These are phyloP conservation scores for Nigrospora osmanthi DNA, from an alignment of 2,329 filamentous ascomycete species.

Conservation along the genomic window DNA sequence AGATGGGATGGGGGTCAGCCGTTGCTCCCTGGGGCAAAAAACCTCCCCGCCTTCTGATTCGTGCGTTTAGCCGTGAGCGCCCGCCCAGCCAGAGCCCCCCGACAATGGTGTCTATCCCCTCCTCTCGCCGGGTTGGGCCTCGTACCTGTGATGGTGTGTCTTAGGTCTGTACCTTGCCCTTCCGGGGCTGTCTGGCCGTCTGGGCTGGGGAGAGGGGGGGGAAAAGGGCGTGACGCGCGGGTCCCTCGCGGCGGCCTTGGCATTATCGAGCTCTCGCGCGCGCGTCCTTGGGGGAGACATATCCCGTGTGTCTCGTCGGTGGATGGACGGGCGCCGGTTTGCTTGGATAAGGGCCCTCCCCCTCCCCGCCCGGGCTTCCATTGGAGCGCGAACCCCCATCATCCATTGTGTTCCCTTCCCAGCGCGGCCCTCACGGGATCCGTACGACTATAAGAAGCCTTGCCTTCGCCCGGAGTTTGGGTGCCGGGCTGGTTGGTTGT, in stretches of 20 bases:
- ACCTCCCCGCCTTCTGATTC: constrained; percentile 1
- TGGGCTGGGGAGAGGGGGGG: background rate
- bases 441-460: background rate
- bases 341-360: background rate
- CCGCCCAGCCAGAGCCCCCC: background rate
- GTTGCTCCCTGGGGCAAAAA: too few relatives aligned
- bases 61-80: constrained; percentile 1
- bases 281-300: too few relatives aligned
- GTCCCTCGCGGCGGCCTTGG: too few relatives aligned
- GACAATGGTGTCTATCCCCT: too few relatives aligned
- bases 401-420: background rate
- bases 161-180: background rate
- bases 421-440: background rate
- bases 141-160: background rate
- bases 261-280: too few relatives aligned
- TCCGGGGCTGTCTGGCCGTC: background rate
- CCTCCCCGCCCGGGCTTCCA: too few relatives aligned
- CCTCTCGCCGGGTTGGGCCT: background rate
- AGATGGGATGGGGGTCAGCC: background rate
- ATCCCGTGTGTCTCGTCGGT: too few relatives aligned
- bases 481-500: background rate
- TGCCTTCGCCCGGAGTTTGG: background rate
- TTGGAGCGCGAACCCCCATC: too few relatives aligned
- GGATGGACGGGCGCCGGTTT: background rate
- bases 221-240: background rate